phyloP scores from a whole-genome alignment of 2,329 filamentous ascomycete species.

The Diaporthe humulicola region DNA sequence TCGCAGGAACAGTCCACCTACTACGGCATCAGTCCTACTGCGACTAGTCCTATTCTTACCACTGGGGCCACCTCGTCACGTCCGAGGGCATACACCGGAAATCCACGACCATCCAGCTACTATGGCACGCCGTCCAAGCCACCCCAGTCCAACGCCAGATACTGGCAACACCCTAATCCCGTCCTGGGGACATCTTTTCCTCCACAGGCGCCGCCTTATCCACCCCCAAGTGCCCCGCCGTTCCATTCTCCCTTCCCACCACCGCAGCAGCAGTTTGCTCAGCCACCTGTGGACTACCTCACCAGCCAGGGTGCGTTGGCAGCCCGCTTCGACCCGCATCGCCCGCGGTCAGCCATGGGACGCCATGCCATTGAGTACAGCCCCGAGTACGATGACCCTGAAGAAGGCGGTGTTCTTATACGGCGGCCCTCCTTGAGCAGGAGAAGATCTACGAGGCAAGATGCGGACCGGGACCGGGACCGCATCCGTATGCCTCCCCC shows the following conservation, averaged over 20 bases:
- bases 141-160: conserved; percentile 53
- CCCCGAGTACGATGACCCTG: conserved; percentile 53
- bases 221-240: conserved; percentile 43
- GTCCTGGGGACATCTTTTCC: conserved; percentile 44
- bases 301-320: conserved; percentile 6
- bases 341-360: conserved; percentile 32
- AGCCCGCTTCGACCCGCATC: conserved; percentile 29
- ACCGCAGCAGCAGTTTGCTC: conserved; percentile 25
- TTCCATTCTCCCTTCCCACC: conserved; percentile 41
- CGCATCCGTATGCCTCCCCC: conserved; percentile 65
- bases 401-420: conserved; percentile 51
- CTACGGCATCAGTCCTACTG: conserved; percentile 54
- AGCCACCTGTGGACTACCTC: conserved; percentile 36
- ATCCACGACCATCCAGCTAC: conserved; percentile 52
- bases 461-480: conserved; percentile 60
- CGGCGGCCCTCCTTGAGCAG: conserved; percentile 59
- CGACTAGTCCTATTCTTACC: conserved; percentile 40
- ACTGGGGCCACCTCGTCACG: conserved; percentile 48
- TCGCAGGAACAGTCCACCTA: conserved; percentile 54
- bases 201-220: conserved; percentile 48
- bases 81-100: conserved; percentile 54
- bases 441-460: conserved; percentile 49
- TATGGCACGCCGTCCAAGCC: conserved; percentile 52
- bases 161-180: conserved; percentile 47
- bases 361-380: conserved; percentile 11